These are phyloP conservation scores for Pichia sp. DNA, from an alignment of 1,139 yeast species.

Conservation along the genomic window DNA sequence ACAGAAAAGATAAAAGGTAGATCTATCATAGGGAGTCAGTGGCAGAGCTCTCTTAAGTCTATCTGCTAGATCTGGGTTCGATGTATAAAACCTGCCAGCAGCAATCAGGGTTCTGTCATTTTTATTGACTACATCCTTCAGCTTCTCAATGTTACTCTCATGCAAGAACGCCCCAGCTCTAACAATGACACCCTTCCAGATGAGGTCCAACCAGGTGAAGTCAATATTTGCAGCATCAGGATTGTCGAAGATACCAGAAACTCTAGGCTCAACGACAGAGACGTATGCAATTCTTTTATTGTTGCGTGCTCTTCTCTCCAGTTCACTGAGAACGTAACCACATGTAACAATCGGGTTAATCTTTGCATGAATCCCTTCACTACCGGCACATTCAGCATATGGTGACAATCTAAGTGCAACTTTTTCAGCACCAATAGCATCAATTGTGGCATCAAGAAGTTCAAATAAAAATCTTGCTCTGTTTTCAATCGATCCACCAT, in stretches of 20 bases:
- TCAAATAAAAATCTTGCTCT: constrained; percentile 33
- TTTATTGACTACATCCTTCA: constrained; percentile 14
- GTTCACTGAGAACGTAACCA: constrained; percentile 32
- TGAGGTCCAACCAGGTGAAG: constrained; percentile 22
- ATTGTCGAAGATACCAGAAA: constrained; percentile 11
- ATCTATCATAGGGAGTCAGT: constrained; percentile 28
- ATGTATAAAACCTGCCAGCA: constrained; percentile 31
- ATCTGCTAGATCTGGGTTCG: constrained; percentile 38
- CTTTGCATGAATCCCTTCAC: constrained; percentile 29
- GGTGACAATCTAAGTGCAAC: constrained; percentile 60
- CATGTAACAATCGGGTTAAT: constrained; percentile 33
- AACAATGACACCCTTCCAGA: constrained; percentile 44
- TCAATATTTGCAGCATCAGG: constrained; percentile 6
- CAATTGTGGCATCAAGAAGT: constrained; percentile 31
- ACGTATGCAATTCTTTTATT: constrained; percentile 37
- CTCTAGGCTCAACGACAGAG: constrained; percentile 36
- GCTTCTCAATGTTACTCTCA: constrained; percentile 9
- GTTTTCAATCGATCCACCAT: constrained; percentile 45
- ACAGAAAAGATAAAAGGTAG: constrained; percentile 18
- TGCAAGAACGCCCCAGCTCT: constrained; percentile 39
- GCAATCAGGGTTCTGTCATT: constrained; percentile 34
- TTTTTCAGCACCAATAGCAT: constrained; percentile 27
- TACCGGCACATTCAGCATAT: constrained; percentile 38
- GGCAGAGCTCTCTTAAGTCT: constrained; percentile 32
- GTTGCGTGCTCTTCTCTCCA: constrained; percentile 34